phyloP scores from a whole-genome alignment of 2,329 filamentous ascomycete genomes.

The Neofusicoccum sp. region DNA sequence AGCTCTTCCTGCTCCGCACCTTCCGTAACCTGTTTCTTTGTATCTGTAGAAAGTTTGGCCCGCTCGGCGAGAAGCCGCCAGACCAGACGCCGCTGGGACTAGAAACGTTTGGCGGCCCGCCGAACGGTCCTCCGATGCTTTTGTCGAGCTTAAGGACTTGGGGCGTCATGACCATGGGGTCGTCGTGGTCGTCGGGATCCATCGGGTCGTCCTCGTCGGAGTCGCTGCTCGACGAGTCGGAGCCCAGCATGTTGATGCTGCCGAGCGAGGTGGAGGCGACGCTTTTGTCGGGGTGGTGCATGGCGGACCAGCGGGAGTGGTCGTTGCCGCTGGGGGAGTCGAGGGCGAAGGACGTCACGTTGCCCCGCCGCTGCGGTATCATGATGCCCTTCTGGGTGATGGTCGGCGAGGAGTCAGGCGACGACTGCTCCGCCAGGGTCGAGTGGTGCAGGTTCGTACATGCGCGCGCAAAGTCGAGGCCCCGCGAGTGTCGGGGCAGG shows the following conservation, averaged over 20 bases:
- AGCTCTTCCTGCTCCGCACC: constrained; percentile 65
- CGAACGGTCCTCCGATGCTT: constrained; percentile 50
- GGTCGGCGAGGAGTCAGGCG: constrained; percentile 87
- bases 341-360: constrained; percentile 42
- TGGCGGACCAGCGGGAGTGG: constrained; percentile 65
- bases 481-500: constrained; percentile 83
- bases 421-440: constrained; percentile 83
- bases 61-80: constrained; percentile 64
- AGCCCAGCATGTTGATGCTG: constrained; percentile 76
- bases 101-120: constrained; percentile 36
- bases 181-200: constrained; percentile 55
- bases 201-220: constrained; percentile 60
- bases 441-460: constrained; percentile 96
- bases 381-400: constrained; percentile 69
- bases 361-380: constrained; percentile 58
- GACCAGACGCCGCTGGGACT: constrained; percentile 66
- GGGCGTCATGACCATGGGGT: constrained; percentile 81
- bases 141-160: constrained; percentile 65
- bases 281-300: constrained; percentile 55
- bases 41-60: constrained; percentile 80
- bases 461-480: constrained; percentile 89
- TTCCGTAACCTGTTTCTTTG: constrained; percentile 62
- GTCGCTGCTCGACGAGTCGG: constrained; percentile 73
- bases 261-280: constrained; percentile 73
- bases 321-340: constrained; percentile 66